Evolutionary conservation across 2,329 filamentous ascomycete species (phyloP).

Genomic region (Chaetomium globosum): DNA sequence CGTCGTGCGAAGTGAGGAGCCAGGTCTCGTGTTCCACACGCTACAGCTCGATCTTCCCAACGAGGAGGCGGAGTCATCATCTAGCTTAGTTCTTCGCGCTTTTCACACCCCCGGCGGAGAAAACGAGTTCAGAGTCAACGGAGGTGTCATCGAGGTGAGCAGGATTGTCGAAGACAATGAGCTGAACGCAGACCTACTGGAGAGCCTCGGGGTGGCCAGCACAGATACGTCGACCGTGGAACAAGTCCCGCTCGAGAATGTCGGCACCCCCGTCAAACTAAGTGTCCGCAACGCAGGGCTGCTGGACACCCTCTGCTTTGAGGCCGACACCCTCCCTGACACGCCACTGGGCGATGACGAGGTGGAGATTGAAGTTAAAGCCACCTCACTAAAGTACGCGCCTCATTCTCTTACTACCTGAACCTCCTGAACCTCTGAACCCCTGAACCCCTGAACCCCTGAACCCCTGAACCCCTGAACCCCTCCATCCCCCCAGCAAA

Average conservation of each 20-base stretch:
- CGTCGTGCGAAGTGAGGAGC: constrained; percentile 7
- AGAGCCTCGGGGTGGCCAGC: background rate
- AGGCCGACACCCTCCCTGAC: background rate
- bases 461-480: background rate
- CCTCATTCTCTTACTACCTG: background rate
- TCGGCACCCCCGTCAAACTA: background rate
- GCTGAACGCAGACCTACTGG: background rate
- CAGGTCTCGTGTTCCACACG: constrained; percentile 6
- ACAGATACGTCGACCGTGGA: background rate
- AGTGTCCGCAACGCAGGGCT: constrained; percentile 7
- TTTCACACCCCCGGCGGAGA: background rate
- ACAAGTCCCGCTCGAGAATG: constrained; percentile 1
- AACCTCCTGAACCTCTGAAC: too few species aligned
- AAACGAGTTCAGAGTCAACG: background rate
- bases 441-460: too few species aligned
- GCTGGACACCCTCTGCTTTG: background rate
- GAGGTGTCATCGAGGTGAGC: background rate
- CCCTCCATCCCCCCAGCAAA: background rate
- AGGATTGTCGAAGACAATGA: background rate
- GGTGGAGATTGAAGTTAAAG: constrained; percentile 4
- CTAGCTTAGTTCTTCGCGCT: background rate
- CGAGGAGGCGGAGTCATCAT: background rate
- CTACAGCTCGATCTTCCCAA: background rate
- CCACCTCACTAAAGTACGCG: constrained; percentile 1
- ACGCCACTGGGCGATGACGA: background rate